A percentile compares a stretch with the other conserved stretches of the same genome.
Evolutionary conservation across 106 monocot species (phyloP).

Genomic region (Allium sativum): DNA sequence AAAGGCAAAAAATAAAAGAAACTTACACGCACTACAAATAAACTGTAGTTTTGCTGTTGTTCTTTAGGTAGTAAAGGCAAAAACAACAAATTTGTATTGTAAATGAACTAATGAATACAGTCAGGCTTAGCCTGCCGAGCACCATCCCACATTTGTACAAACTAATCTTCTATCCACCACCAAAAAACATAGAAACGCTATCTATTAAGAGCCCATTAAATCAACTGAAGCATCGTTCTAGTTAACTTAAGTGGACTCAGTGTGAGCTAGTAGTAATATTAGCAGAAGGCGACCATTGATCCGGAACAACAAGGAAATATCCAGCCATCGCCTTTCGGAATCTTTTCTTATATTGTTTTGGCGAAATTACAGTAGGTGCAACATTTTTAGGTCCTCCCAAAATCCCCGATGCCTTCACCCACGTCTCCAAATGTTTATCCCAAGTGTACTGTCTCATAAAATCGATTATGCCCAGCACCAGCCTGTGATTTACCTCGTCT

Average conservation of each 20-base stretch:
- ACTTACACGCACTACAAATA: no score
- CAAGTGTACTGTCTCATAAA: conserved; percentile 76
- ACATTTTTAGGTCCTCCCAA: conserved; percentile 67
- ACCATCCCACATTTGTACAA: no score
- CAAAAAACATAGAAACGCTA: background rate
- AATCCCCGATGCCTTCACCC: conserved; percentile 69
- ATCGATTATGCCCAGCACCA: conserved; percentile 65
- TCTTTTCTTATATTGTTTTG: conserved; percentile 65
- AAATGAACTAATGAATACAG: background rate
- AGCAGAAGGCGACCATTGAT: conserved; percentile 41
- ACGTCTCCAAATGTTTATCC: conserved; percentile 71
- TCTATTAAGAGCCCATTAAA: background rate
- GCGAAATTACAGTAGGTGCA: conserved; percentile 70
- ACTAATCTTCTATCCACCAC: no score
- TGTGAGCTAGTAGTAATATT: conserved; percentile 14
- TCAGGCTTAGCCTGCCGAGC: no score
- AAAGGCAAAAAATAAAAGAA: no score
- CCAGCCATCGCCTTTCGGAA: conserved; percentile 69
- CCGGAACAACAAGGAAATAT: conserved; percentile 66
- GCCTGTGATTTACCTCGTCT: conserved; percentile 47
- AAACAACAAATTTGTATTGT: background rate
- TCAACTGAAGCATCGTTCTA: background rate
- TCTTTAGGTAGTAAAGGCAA: background rate
- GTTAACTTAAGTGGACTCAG: conserved; percentile 13
- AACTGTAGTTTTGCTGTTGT: no score